phyloP scores from a whole-genome alignment of 164 flowering plant genomes.

The Berberis thunbergii region DNA sequence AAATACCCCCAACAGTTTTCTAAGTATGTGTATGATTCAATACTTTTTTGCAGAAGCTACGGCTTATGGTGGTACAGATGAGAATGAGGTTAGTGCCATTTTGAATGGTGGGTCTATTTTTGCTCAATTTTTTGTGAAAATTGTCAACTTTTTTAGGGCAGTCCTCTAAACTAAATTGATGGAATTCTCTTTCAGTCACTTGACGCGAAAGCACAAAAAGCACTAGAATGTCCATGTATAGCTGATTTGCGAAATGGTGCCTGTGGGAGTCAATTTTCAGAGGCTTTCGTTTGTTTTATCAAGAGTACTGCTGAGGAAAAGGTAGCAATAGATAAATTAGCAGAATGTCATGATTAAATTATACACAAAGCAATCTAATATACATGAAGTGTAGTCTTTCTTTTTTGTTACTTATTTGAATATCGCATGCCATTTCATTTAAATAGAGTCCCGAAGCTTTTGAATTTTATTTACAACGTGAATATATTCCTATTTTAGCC shows the following conservation, averaged over 20 bases:
- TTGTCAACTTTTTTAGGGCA: neutral
- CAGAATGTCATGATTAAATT: neutral
- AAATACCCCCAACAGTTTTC: neutral
- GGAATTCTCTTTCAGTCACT: slow-evolving; percentile 37
- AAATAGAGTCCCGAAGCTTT: too few relatives aligned
- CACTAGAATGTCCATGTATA: slow-evolving; percentile 91
- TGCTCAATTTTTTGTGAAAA: neutral
- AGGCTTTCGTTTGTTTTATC: slow-evolving; percentile 79
- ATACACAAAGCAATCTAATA: neutral
- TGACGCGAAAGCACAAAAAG: slow-evolving; percentile 74
- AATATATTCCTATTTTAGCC: too few relatives aligned
- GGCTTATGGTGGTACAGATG: slow-evolving; percentile 46
- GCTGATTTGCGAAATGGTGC: slow-evolving; percentile 69
- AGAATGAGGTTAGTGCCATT: slow-evolving; percentile 41
- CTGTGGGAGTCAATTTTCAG: slow-evolving; percentile 75
- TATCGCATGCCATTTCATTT: too few relatives aligned
- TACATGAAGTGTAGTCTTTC: neutral
- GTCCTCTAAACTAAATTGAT: neutral
- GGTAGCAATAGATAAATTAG: slow-evolving; percentile 29
- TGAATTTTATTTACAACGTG: too few relatives aligned
- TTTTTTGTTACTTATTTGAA: neutral
- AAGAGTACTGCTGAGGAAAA: slow-evolving; percentile 94
- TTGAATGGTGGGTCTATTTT: slow-evolving; percentile 1
- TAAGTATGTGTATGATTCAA: neutral
- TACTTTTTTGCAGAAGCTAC: slow-evolving; percentile 55